Evolutionary conservation across 495 filamentous ascomycete genomes (phyloP).

Genomic region (Hypoxylon crocopeplum): DNA sequence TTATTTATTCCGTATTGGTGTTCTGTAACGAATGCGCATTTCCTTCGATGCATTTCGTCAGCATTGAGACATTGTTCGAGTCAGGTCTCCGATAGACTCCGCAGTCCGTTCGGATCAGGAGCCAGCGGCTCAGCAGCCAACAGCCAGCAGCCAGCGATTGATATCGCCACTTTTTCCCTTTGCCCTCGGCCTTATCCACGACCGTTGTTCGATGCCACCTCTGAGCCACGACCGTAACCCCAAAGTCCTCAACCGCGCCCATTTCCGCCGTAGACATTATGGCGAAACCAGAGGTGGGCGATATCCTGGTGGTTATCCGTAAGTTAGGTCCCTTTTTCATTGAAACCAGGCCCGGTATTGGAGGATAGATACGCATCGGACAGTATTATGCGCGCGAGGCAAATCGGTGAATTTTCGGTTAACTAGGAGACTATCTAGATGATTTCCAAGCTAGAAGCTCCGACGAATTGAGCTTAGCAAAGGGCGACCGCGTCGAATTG

Average conservation of each 20-base stretch:
- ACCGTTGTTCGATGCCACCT: conserved; percentile 15
- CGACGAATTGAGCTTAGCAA: conserved; percentile 88
- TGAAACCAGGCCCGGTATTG: conserved; percentile 1
- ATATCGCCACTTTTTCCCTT: conserved; percentile 25
- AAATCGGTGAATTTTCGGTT: conserved; percentile 2
- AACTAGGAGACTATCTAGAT: conserved; percentile 53
- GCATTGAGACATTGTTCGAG: conserved; percentile 32
- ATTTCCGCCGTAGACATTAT: conserved; percentile 20
- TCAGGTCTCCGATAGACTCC: conserved; percentile 38
- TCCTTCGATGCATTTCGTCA: conserved; percentile 39
- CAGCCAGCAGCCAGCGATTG: too few species aligned
- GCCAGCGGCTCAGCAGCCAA: conserved; percentile 8
- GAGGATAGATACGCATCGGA: background rate
- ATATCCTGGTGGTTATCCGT: conserved; percentile 80
- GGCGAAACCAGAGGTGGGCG: conserved; percentile 65
- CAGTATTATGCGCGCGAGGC: conserved; percentile 13
- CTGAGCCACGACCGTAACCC: conserved; percentile 6
- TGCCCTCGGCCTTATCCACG: conserved; percentile 6
- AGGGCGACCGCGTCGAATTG: conserved; percentile 88
- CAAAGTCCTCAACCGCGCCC: conserved; percentile 3
- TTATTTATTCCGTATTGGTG: conserved; percentile 22
- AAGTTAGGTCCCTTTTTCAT: conserved; percentile 51
- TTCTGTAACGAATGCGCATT: conserved; percentile 4
- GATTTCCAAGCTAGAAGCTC: conserved; percentile 89
- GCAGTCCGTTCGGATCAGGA: conserved; percentile 29